Percentiles rank a stretch among this genome's conserved stretches.
phyloP scores from a whole-genome alignment of 768 basidiomycete species.

The Lactifluus volemus region DNA sequence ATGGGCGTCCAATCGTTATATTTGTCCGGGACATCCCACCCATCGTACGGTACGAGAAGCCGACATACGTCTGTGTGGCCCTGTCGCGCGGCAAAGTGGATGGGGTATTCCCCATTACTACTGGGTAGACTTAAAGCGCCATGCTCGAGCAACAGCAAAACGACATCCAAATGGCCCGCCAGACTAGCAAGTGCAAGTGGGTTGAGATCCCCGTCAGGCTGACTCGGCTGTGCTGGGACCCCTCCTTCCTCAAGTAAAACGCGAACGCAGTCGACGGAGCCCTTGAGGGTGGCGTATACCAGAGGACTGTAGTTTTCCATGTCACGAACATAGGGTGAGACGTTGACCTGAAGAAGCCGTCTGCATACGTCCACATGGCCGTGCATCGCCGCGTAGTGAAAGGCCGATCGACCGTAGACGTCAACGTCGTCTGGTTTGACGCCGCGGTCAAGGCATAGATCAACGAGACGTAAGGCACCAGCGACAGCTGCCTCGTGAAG shows the following conservation, averaged over 20 bases:
- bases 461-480: constrained; percentile 67
- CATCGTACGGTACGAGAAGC: constrained; percentile 62
- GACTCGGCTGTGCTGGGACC: constrained; percentile 51
- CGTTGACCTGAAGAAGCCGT: constrained; percentile 59
- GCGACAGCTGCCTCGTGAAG: constrained; percentile 90
- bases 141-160: constrained; percentile 61
- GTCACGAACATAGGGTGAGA: constrained; percentile 66
- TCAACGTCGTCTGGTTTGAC: constrained; percentile 70
- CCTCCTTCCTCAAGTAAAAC: constrained; percentile 71
- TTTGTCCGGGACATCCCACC: constrained; percentile 86
- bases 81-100: constrained; percentile 90
- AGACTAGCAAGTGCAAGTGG: constrained; percentile 90
- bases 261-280: constrained; percentile 72
- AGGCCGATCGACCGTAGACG: constrained; percentile 84
- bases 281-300: constrained; percentile 85
- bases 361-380: constrained; percentile 72
- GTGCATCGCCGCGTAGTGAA: constrained; percentile 95
- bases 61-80: constrained; percentile 83
- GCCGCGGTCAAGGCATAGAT: constrained; percentile 67
- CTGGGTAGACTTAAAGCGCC: constrained; percentile 78
- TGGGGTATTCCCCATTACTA: constrained; percentile 93
- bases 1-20: constrained; percentile 98
- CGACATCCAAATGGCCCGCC: constrained; percentile 79
- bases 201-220: constrained; percentile 58
- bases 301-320: constrained; percentile 93